Evolutionary conservation across 2,329 filamentous ascomycete species (phyloP).

Genomic region (Colletotrichum sp.): DNA sequence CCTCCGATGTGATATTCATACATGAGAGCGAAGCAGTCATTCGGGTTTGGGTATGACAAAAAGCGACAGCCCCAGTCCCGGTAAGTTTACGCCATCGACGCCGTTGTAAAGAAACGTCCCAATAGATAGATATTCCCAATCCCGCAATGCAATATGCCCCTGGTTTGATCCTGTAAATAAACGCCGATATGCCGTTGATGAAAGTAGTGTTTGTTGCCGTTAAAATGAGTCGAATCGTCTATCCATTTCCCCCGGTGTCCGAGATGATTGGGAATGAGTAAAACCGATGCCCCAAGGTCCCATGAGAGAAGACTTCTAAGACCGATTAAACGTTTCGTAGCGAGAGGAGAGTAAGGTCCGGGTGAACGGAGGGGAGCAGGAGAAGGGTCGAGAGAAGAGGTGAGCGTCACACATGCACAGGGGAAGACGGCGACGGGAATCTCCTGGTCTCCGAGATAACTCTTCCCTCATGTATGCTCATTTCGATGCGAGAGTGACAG

Average conservation of each 20-base stretch:
- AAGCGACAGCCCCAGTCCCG: background rate
- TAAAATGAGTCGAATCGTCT: background rate
- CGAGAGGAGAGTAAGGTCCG: background rate
- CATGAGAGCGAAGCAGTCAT: background rate
- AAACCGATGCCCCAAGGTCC: background rate
- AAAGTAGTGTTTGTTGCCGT: background rate
- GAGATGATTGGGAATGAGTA: background rate
- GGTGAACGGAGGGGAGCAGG: background rate
- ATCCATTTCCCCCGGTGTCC: background rate
- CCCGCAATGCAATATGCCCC: constrained; percentile 16
- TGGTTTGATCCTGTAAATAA: background rate
- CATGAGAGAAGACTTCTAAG: background rate
- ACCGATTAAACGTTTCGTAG: constrained; percentile 1
- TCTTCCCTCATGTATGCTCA: background rate
- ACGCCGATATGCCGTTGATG: background rate
- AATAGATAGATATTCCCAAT: background rate
- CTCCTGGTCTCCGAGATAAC: background rate
- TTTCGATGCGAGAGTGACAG: background rate
- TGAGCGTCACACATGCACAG: background rate
- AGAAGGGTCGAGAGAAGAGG: background rate
- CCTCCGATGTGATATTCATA: constrained; percentile 15
- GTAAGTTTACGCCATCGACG: background rate
- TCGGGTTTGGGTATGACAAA: background rate
- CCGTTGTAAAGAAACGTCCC: background rate
- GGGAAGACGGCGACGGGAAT: background rate